Base-by-base conservation (phyloP, 768 basidiomycete species). In the Mycena sanguinolenta region DNA sequence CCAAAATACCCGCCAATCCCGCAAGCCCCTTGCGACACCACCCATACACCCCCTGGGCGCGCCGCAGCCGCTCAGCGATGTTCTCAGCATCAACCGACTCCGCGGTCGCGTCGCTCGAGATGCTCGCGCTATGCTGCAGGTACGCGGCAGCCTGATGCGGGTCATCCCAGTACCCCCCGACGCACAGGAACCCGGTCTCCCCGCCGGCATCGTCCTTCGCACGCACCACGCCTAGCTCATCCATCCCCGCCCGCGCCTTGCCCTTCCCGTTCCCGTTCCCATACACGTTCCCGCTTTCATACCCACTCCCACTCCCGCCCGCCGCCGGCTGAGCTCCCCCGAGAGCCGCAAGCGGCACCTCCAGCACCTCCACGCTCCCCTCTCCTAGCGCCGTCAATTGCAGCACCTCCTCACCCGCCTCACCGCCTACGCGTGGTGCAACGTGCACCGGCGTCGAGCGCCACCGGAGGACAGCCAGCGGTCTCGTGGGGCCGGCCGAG, bases 1-100 rank as follows among this genome's bases (percentile, higher is more conserved):
- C 94, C 94, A 96, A 76, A 95, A 90, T 14, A 95, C 87, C 25
- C 94, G 84, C 87, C 90, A 96, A 75, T 96, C 94, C n/a, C 63
- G 90, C 88, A 4, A 83, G 70, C 19, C 91, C 94, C 75, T 91
- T 94, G 73, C 89, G 81, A 79, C 89, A 85, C 94, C 94, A 95
- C 0, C 88, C 94, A 77, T 95, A 96, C 7, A 92, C 79, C 8
- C 94, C 94, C 66, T 91, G 84, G 65, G 90, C 88, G 25, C 79
- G 80, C 74, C 83, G 85, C 76, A 89, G 75, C 74, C 81, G 78
- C 30, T 80, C 82, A 1, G 79, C 66, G 10, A 89, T 74, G 57
- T 89, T 89, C 71, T 86, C 78, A 63, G 86, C 91, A 62, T 83
- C 83, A 57, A 82, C 82, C 12, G n/a, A n/a, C n/a, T n/a, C n/a